These are phyloP conservation scores for Aspergillus sp. DNA, from an alignment of 2,329 filamentous ascomycete species.

Conservation along the genomic window DNA sequence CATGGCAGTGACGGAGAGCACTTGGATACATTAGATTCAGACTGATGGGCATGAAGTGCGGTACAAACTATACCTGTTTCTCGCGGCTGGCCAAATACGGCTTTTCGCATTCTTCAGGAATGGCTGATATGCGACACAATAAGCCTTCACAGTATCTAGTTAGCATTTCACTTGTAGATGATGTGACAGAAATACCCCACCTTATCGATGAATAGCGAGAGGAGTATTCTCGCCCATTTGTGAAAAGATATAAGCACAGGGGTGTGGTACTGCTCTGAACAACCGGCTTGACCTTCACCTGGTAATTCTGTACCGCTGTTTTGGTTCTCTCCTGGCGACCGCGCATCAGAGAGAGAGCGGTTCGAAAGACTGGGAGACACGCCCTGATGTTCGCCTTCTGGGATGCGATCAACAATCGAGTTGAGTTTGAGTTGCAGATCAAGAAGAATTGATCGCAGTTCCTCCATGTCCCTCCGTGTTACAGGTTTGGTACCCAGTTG, in stretches of 20 bases:
- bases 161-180: background rate
- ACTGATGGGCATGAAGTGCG: background rate
- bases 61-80: slow-evolving; percentile 37
- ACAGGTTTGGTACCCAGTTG: slow-evolving; percentile 46
- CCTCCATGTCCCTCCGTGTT: slow-evolving; percentile 45
- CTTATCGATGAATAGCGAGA: slow-evolving; percentile 47
- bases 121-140: slow-evolving; percentile 48
- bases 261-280: slow-evolving; percentile 44
- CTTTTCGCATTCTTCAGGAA: slow-evolving; percentile 50
- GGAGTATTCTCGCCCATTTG: slow-evolving; percentile 46
- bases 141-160: slow-evolving; percentile 28
- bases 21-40: slow-evolving; percentile 24
- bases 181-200: slow-evolving; percentile 18
- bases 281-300: slow-evolving; percentile 35
- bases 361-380: slow-evolving; percentile 18
- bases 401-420: slow-evolving; percentile 44
- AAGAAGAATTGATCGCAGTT: slow-evolving; percentile 41
- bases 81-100: slow-evolving; percentile 46
- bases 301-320: slow-evolving; percentile 32
- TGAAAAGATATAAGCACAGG: slow-evolving; percentile 44
- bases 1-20: slow-evolving; percentile 47
- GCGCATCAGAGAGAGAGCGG: slow-evolving; percentile 25
- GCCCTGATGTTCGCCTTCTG: slow-evolving; percentile 27
- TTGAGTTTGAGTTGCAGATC: slow-evolving; percentile 43
- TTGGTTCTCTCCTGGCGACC: slow-evolving; percentile 25